phyloP scores from a whole-genome alignment of 1,139 yeast genomes.

The Saccharomycopsis hybrid region DNA sequence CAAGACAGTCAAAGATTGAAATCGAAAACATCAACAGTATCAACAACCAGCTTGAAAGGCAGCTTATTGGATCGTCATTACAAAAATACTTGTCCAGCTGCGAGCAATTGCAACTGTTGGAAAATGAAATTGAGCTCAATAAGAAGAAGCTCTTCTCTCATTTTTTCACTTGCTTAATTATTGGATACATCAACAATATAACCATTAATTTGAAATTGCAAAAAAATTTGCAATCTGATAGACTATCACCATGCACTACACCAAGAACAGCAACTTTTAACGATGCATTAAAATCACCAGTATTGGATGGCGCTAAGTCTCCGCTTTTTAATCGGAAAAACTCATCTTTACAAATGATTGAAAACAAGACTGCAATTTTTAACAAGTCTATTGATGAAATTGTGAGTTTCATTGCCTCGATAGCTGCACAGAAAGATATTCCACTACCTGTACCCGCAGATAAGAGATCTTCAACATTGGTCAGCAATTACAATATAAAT shows the following conservation, averaged over 20 bases:
- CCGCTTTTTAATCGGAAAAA: constrained; percentile 4
- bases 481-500: constrained; percentile 4
- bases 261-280: constrained; percentile 13
- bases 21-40: constrained; percentile 15
- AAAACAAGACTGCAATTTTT: constrained; percentile 15
- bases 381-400: constrained; percentile 36
- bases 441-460: constrained; percentile 40
- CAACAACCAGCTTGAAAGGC: constrained; percentile 16
- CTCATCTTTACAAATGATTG: constrained; percentile 13
- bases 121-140: constrained; percentile 3
- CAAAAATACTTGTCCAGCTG: constrained; percentile 4
- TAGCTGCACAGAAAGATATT: constrained; percentile 46
- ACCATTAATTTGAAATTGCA: constrained; percentile 19
- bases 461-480: constrained; percentile 21
- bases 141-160: constrained; percentile 17
- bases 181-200: constrained; percentile 21
- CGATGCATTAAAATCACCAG: constrained; percentile 6
- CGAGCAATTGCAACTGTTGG: constrained; percentile 8
- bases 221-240: constrained; percentile 14
- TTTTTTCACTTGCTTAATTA: constrained; percentile 20
- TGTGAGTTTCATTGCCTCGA: constrained; percentile 46
- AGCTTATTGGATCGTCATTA: constrained; percentile 14
- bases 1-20: constrained; percentile 14
- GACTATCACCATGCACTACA: constrained; percentile 10
- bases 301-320: not conserved